These are phyloP conservation scores for Solanum bulbocastanum DNA, from an alignment of 257 asterid species.

Conservation along the genomic window DNA sequence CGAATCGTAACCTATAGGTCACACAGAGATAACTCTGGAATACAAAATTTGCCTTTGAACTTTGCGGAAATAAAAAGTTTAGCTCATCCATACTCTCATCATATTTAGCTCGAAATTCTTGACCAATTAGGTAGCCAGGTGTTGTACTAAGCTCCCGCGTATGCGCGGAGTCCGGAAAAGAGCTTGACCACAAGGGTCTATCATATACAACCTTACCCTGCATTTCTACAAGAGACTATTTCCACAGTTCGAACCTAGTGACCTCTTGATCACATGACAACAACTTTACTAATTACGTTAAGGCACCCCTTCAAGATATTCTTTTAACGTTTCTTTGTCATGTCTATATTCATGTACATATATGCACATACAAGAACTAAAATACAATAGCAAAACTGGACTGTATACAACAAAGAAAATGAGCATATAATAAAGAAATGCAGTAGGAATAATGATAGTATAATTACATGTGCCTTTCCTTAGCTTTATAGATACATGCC, in stretches of 20 bases:
- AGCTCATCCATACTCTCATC: not conserved
- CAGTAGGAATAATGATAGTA: not conserved
- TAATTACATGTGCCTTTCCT: not conserved
- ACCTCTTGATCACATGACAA: not conserved
- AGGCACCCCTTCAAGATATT: not conserved
- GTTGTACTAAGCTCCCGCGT: not conserved
- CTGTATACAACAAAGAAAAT: not conserved
- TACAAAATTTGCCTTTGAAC: not conserved
- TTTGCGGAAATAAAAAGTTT: not conserved
- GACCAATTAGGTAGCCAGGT: not conserved
- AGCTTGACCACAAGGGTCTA: not conserved
- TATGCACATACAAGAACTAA: not conserved
- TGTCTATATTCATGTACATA: not conserved
- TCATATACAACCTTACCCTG: too few relatives aligned
- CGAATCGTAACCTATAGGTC: not conserved
- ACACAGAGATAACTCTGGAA: not conserved
- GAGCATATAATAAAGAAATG: not conserved
- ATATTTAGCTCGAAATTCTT: not conserved
- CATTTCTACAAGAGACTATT: not conserved
- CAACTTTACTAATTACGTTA: not conserved
- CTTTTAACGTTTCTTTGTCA: not conserved
- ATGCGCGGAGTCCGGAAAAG: not conserved
- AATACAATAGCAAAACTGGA: not conserved
- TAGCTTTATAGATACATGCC: not conserved
- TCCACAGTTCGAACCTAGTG: not conserved